phyloP scores from a whole-genome alignment of 768 basidiomycete species.

The Suillus americanus region DNA sequence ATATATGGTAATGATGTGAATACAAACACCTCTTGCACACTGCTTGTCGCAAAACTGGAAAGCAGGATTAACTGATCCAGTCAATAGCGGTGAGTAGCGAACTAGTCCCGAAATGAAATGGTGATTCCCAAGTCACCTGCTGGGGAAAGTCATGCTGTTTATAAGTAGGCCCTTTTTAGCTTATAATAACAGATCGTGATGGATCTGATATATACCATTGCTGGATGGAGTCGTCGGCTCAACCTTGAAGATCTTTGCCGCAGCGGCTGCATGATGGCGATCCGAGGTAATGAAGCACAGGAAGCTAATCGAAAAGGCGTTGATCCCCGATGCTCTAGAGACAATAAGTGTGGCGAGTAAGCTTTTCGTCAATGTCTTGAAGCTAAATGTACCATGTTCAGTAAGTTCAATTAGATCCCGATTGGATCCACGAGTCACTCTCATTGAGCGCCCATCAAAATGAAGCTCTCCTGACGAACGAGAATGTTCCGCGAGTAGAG shows the following conservation, averaged over 20 bases:
- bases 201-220: too few species aligned
- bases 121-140: not conserved
- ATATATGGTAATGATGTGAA: too few species aligned
- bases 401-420: conserved; percentile 2
- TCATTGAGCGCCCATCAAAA: not conserved
- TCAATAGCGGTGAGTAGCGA: too few species aligned
- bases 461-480: not conserved
- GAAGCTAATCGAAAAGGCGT: too few species aligned
- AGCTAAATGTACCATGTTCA: not conserved
- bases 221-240: not conserved
- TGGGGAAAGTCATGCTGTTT: not conserved
- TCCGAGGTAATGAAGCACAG: not conserved
- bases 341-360: not conserved
- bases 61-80: not conserved
- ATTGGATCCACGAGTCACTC: not conserved
- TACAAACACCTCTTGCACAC: too few species aligned
- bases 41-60: too few species aligned
- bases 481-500: conserved; percentile 5
- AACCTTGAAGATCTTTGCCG: not conserved
- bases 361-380: too few species aligned
- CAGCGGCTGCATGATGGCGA: not conserved
- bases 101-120: conserved; percentile 2
- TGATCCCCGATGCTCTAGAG: too few species aligned
- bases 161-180: not conserved
- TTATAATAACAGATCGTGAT: not conserved